Evolutionary conservation across 176 grass and related monocot genomes (phyloP).

Genomic region (Phragmites australis): DNA sequence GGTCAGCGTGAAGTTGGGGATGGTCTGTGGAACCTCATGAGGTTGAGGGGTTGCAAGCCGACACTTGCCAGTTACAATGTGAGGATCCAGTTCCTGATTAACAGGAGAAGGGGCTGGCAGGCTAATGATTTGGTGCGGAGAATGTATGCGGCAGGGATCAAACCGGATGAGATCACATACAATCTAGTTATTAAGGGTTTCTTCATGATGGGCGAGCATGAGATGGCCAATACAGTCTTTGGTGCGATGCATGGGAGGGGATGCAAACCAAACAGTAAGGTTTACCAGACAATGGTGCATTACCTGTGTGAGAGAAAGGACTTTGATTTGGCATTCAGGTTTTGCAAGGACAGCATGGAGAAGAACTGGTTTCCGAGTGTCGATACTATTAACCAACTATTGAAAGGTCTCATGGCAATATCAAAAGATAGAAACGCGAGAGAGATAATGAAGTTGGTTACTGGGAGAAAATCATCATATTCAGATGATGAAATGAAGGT

Average conservation of each 20-base stretch:
- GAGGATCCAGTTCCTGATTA: conserved; percentile 84
- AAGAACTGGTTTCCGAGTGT: conserved; percentile 82
- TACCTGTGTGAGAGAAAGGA: conserved; percentile 75
- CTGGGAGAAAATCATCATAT: conserved; percentile 54
- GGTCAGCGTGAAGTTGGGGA: conserved; percentile 65
- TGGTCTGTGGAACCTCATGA: conserved; percentile 96
- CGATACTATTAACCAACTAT: conserved; percentile 49
- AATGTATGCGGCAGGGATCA: conserved; percentile 59
- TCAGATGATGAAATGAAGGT: conserved; percentile 56
- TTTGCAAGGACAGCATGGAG: conserved; percentile 84
- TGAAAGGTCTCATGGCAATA: conserved; percentile 75
- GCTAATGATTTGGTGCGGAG: conserved; percentile 63
- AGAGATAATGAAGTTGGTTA: conserved; percentile 79
- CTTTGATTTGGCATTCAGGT: conserved; percentile 71
- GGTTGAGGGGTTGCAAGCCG: conserved; percentile 63
- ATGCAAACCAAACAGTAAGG: conserved; percentile 69
- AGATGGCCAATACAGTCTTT: conserved; percentile 82
- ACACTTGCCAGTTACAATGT: conserved; percentile 91
- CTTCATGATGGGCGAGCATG: conserved; percentile 73
- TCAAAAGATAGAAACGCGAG: conserved; percentile 64
- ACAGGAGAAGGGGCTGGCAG: conserved; percentile 64
- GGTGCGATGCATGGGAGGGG: conserved; percentile 70
- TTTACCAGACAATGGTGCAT: conserved; percentile 98
- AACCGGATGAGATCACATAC: conserved; percentile 80
- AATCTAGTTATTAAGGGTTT: conserved; percentile 95